These are phyloP conservation scores for Fusarium illudens DNA, from an alignment of 2,329 filamentous ascomycete genomes.

Conservation along the genomic window DNA sequence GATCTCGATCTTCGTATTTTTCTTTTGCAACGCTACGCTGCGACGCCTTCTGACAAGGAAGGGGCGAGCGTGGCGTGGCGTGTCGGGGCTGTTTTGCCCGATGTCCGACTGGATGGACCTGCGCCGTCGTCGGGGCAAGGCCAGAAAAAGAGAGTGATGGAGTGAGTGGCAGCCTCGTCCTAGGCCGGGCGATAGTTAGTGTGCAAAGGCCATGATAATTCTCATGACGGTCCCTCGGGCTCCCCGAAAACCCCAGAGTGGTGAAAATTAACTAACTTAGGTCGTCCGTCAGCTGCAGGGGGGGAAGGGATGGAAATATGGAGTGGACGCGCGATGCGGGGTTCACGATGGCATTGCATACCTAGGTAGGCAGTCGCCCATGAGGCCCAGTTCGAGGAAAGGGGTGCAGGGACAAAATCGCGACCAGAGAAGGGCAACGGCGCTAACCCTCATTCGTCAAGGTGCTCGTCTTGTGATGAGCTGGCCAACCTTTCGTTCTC, in stretches of 20 bases:
- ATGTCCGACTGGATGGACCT: conserved; percentile 20
- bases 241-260: conserved; percentile 7
- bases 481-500: too few relatives aligned
- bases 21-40: background rate
- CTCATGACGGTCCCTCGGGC: background rate
- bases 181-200: background rate
- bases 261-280: conserved; percentile 4
- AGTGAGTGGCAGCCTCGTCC: background rate
- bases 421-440: too few relatives aligned
- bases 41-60: conserved; percentile 6
- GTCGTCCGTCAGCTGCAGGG: background rate
- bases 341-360: too few relatives aligned
- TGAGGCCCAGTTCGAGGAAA: too few relatives aligned
- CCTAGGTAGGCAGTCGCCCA: too few relatives aligned
- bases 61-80: conserved; percentile 22
- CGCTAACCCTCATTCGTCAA: too few relatives aligned
- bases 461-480: too few relatives aligned
- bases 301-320: conserved; percentile 16
- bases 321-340: conserved; percentile 28
- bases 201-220: conserved; percentile 1
- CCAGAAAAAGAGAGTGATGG: background rate
- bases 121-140: conserved; percentile 1
- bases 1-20: conserved; percentile 27
- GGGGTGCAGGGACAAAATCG: too few relatives aligned
- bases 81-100: conserved; percentile 18